A percentile compares a stretch with the other conserved stretches of the same genome.
Conservation (phyloP, 75 land plant genomes). For the Ceratopteris richardii region DNA sequence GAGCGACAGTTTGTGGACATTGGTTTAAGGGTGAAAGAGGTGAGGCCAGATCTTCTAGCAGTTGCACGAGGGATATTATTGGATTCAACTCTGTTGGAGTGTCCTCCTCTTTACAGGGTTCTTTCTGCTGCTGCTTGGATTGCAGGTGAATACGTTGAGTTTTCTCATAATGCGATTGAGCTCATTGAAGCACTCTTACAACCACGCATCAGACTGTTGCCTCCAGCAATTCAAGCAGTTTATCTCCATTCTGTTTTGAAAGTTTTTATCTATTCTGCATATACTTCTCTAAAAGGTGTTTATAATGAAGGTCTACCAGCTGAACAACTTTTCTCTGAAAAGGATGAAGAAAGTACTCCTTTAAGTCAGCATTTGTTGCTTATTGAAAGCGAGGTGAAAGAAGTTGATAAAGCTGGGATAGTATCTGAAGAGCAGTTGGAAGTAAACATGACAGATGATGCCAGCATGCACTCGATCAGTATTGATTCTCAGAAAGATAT, state of each 20-base stretch:
- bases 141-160: constrained; percentile 79
- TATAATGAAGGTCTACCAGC: not conserved
- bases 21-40: constrained; percentile 78
- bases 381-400: too few species aligned
- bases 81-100: constrained; percentile 79
- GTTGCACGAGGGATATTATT: constrained; percentile 69
- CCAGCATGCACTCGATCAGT: not conserved
- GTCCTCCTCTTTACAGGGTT: constrained; percentile 45
- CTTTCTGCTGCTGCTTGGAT: constrained; percentile 90
- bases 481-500: not conserved
- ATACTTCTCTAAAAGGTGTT: constrained; percentile 13
- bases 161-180: constrained; percentile 58
- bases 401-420: too few species aligned
- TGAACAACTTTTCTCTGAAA: not conserved
- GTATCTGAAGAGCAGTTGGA: too few species aligned
- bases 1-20: constrained; percentile 90
- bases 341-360: not conserved
- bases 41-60: constrained; percentile 52
- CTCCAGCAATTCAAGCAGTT: constrained; percentile 63
- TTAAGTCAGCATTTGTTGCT: not conserved
- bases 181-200: constrained; percentile 86
- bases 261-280: constrained; percentile 47
- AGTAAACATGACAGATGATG: too few species aligned
- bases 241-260: constrained; percentile 80
- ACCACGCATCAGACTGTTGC: constrained; percentile 66